phyloP scores from a whole-genome alignment of 2,329 filamentous ascomycete species.

The Talaromyces sp. region DNA sequence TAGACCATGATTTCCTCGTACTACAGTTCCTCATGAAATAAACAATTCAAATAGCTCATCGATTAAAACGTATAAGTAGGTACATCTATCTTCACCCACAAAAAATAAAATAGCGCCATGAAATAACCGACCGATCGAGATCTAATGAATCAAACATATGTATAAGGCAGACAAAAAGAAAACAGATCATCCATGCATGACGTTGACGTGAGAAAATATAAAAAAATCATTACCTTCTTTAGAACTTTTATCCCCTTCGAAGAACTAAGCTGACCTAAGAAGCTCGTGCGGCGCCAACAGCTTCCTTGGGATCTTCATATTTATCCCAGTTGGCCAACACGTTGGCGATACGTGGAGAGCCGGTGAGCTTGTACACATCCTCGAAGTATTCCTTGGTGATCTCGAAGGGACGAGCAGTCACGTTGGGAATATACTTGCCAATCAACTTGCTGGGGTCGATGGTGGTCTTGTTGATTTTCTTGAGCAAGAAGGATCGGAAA shows the following conservation, averaged over 20 bases:
- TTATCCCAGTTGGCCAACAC: conserved; percentile 80
- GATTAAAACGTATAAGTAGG: neutral
- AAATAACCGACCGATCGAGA: neutral
- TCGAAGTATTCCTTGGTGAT: conserved; percentile 99
- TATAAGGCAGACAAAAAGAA: neutral
- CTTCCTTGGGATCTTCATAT: conserved; percentile 48
- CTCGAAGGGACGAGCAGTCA: conserved; percentile 92
- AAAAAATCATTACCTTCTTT: conserved; percentile 1
- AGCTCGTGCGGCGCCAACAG: conserved; percentile 4
- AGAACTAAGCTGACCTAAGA: neutral
- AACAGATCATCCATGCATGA: conserved; percentile 9
- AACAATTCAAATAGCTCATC: neutral
- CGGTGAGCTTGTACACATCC: conserved; percentile 93
- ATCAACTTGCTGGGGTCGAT: conserved; percentile 96
- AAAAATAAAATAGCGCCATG: neutral
- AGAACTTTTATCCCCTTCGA: neutral
- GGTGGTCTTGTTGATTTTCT: conserved; percentile 99
- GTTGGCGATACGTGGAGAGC: conserved; percentile 57
- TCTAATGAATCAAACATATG: conserved; percentile 4
- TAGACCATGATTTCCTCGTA: neutral
- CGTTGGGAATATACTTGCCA: conserved; percentile 98
- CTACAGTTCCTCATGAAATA: neutral
- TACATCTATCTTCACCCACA: neutral
- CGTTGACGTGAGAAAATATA: conserved; percentile 8
- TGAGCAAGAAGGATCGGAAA: conserved; percentile 95